Conservation (phyloP, 2,329 filamentous ascomycete species). For the Scorias spongiosa region DNA sequence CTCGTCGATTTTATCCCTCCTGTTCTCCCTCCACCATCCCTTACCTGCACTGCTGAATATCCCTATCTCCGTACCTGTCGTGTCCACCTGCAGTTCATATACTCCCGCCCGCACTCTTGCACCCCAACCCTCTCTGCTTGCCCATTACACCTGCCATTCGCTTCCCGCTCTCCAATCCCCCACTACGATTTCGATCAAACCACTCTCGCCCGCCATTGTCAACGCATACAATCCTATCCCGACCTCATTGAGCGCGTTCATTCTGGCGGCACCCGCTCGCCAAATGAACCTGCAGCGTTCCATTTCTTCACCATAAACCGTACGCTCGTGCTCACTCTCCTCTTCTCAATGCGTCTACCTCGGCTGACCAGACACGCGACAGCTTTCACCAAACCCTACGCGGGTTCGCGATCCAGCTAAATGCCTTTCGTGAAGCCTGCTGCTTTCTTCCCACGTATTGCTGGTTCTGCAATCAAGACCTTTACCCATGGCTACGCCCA, state of each 20-base stretch:
- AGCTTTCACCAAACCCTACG: slow-evolving; percentile 37
- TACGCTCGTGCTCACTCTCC: slow-evolving; percentile 1
- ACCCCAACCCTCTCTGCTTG: neutral
- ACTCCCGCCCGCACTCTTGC: neutral
- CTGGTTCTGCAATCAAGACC: slow-evolving; percentile 50
- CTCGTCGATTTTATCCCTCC: neutral
- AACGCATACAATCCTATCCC: slow-evolving; percentile 1
- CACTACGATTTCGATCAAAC: slow-evolving; percentile 1
- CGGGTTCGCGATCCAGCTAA: slow-evolving; percentile 61
- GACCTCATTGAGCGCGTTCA: slow-evolving; percentile 7
- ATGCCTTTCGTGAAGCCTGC: slow-evolving; percentile 62
- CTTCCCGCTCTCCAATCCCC: slow-evolving; percentile 1
- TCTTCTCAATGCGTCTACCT: slow-evolving; percentile 2
- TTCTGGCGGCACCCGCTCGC: slow-evolving; percentile 43
- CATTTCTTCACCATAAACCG: neutral
- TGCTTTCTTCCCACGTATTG: slow-evolving; percentile 82
- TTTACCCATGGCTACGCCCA: slow-evolving; percentile 97
- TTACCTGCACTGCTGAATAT: neutral
- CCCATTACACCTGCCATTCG: slow-evolving; percentile 2
- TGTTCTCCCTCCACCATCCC: neutral
- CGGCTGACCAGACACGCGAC: slow-evolving; percentile 9
- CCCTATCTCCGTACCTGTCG: neutral
- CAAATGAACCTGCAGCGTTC: slow-evolving; percentile 91
- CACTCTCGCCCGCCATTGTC: slow-evolving; percentile 1
- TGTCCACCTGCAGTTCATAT: neutral